Evolutionary conservation across 1,284 basidiomycete species (phyloP).

Genomic region (Cystobasidium sp.): DNA sequence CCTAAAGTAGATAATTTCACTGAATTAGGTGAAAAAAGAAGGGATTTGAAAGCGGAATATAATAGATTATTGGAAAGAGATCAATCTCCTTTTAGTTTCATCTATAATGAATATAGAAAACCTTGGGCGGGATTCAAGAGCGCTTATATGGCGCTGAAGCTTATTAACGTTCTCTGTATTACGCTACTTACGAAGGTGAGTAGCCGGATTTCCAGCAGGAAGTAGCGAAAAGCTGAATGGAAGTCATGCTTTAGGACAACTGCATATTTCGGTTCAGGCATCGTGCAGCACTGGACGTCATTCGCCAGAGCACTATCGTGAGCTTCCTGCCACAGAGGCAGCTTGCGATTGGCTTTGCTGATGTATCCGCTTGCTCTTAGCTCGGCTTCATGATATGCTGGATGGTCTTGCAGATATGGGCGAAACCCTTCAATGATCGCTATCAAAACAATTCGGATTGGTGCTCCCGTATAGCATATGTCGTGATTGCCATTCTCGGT

Average conservation of each 20-base stretch:
- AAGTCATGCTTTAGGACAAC: slow-evolving; percentile 61
- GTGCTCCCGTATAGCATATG: slow-evolving; percentile 37
- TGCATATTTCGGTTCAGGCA: slow-evolving; percentile 70
- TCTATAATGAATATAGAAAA: slow-evolving; percentile 73
- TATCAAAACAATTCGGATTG: slow-evolving; percentile 69
- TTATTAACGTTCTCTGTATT: slow-evolving; percentile 69
- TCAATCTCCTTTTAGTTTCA: slow-evolving; percentile 70
- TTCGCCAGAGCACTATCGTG: slow-evolving; percentile 63
- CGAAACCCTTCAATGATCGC: slow-evolving; percentile 71
- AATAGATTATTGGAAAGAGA: slow-evolving; percentile 69
- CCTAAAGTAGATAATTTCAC: slow-evolving; percentile 72
- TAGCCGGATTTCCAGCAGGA: not conserved
- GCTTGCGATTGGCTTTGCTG: not conserved
- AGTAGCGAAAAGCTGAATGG: not conserved
- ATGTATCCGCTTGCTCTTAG: slow-evolving; percentile 58
- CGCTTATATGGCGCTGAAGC: slow-evolving; percentile 63
- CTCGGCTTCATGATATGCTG: slow-evolving; percentile 66
- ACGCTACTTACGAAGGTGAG: slow-evolving; percentile 63
- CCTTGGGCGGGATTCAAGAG: slow-evolving; percentile 63
- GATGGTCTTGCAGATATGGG: slow-evolving; percentile 67
- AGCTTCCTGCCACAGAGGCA: not conserved
- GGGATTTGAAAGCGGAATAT: slow-evolving; percentile 69
- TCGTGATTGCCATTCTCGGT: slow-evolving; percentile 48
- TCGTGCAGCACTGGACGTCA: slow-evolving; percentile 63
- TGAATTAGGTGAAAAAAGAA: slow-evolving; percentile 69